These are phyloP conservation scores for Annona squamosa DNA, from an alignment of 164 flowering plant genomes.

Conservation along the genomic window DNA sequence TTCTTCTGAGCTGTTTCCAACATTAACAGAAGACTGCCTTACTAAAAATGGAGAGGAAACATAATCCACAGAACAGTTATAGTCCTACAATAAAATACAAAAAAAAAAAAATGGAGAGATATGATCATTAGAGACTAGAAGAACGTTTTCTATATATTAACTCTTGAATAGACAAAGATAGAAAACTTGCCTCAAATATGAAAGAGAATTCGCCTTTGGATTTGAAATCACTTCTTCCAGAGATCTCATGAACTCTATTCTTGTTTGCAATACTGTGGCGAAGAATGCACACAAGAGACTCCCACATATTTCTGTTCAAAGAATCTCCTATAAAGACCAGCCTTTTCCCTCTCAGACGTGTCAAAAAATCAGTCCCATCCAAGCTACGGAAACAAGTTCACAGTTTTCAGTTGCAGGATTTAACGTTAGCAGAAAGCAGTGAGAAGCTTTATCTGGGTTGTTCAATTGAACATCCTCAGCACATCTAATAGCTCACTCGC, in stretches of 20 bases:
- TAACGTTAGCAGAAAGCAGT: no score
- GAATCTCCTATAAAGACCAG: constrained; percentile 87
- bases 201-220: constrained; percentile 67
- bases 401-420: no score
- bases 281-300: constrained; percentile 78
- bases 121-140: constrained; percentile 6
- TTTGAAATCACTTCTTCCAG: constrained; percentile 63
- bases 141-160: background rate
- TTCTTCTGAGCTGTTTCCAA: constrained; percentile 45
- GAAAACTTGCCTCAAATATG: constrained; percentile 59
- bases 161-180: background rate
- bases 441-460: no score
- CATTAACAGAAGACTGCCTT: constrained; percentile 34
- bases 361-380: constrained; percentile 68
- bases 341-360: constrained; percentile 67
- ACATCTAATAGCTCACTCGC: no score
- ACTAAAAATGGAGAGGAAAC: constrained; percentile 71
- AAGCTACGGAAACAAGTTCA: constrained; percentile 29
- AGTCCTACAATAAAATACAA: constrained; percentile 44
- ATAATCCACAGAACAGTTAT: constrained; percentile 65
- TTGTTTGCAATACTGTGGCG: constrained; percentile 46
- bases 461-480: no score
- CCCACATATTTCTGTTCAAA: constrained; percentile 93
- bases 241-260: constrained; percentile 61
- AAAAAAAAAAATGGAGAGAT: background rate